Evolutionary conservation across 768 basidiomycete species (phyloP), one percentile per base, ranked within the genome.

Genomic region (Lyophyllum decastes): DNA sequence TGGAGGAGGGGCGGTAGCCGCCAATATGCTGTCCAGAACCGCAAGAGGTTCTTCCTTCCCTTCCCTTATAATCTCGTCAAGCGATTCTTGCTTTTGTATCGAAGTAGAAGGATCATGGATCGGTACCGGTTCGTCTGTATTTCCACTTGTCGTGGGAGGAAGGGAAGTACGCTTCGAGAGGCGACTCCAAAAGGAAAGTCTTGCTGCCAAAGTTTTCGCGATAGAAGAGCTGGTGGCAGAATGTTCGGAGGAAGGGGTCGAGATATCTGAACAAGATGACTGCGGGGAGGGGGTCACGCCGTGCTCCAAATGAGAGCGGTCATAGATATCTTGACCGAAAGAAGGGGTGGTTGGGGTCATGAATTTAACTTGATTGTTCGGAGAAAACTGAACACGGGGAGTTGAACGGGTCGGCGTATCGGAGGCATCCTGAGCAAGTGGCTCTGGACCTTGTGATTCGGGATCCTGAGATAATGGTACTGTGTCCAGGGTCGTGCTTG

Each of bases 131-230:
- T 66, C 71, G n/a, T 59, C 52, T 19, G 34, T 34, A 27, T 46
- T 43, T 25, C 54, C 56, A n/a, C 48, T 57, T 26, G 44, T 51
- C n/a, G 60, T 49, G 19, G 55, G 53, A 11, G 52, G 41, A n/a
- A 56, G 38, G 8, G 61, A 55, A 24, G 72, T 72, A 34, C 82
- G 78, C 61, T 79, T 84, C 10, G 87, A 82, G 19, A 86, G 68
- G 50, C 81, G 78, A 54, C 75, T 83, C 92, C 92, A 93, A 66
- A 92, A 92, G 1, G 90, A 90, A 44, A 92, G 74, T 30, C 87
- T 82, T 10, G 76, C 74, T 7, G 88, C 83, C 14, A 92, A 71
- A 1, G 83, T 80, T 64, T 85, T 88, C 43, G 84, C 81, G 10
- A 92, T 76, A 8, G 84, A 82, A 3, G 82, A 76, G 14, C 72